Evolutionary conservation across 2,329 filamentous ascomycete genomes (phyloP).

Genomic region (Beauveria sp.): DNA sequence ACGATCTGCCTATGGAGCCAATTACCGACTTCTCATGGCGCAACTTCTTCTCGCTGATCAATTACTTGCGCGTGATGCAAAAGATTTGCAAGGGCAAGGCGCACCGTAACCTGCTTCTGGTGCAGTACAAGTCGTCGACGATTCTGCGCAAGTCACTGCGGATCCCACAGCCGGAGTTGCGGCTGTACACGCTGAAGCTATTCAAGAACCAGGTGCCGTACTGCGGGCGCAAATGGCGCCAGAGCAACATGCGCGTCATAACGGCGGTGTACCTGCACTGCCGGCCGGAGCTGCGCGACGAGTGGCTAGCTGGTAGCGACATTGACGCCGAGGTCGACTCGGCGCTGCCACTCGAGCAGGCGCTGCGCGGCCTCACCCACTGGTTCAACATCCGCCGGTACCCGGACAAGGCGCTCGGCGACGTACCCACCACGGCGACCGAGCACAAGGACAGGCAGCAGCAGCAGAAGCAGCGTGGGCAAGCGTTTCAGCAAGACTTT

Average conservation of each 20-base stretch:
- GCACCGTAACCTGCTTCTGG: slow-evolving; percentile 85
- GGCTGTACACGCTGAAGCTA: slow-evolving; percentile 91
- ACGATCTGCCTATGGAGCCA: slow-evolving; percentile 61
- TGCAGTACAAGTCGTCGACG: slow-evolving; percentile 90
- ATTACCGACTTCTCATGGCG: slow-evolving; percentile 88
- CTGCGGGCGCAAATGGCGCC: slow-evolving; percentile 95
- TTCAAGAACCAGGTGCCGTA: slow-evolving; percentile 99
- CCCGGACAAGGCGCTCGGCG: slow-evolving; percentile 64
- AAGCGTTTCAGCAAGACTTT: slow-evolving; percentile 56
- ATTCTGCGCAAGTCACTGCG: slow-evolving; percentile 89
- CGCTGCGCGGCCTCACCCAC: slow-evolving; percentile 78
- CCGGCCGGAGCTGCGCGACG: slow-evolving; percentile 83
- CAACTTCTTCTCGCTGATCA: slow-evolving; percentile 92
- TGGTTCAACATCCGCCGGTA: slow-evolving; percentile 88
- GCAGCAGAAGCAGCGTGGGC: neutral
- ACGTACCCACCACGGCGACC: slow-evolving; percentile 49
- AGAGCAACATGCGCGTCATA: slow-evolving; percentile 97
- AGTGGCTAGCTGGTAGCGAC: slow-evolving; percentile 87
- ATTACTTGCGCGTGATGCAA: slow-evolving; percentile 91
- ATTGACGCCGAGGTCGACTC: slow-evolving; percentile 92
- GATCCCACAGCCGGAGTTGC: slow-evolving; percentile 77
- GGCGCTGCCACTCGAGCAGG: slow-evolving; percentile 85
- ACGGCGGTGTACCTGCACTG: slow-evolving; percentile 94
- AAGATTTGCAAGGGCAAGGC: slow-evolving; percentile 96
- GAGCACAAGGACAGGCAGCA: slow-evolving; percentile 34